Evolutionary conservation across 345 rosid species (phyloP).

Genomic region (Acer campestre): DNA sequence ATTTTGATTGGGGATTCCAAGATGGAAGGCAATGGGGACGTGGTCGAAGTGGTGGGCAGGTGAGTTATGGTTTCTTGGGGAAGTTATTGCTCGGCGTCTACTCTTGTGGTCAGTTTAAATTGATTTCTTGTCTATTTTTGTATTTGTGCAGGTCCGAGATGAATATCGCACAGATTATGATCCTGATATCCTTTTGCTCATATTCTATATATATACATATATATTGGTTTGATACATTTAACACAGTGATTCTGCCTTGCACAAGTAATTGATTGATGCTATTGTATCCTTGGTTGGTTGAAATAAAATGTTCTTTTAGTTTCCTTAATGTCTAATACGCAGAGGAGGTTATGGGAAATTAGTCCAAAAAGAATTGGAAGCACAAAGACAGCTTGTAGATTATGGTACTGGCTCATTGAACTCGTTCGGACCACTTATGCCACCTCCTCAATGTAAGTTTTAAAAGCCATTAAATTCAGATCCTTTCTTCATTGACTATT

Average conservation of each 20-base stretch:
- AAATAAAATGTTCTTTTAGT: slow-evolving; percentile 18
- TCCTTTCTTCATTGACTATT: background rate
- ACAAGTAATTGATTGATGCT: background rate
- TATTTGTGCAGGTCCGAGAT: slow-evolving; percentile 80
- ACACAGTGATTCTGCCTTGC: background rate
- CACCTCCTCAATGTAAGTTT: slow-evolving; percentile 73
- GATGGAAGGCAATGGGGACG: slow-evolving; percentile 99
- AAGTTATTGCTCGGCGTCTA: slow-evolving; percentile 8
- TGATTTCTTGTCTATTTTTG: background rate
- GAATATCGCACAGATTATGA: slow-evolving; percentile 98
- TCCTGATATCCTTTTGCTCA: slow-evolving; percentile 93
- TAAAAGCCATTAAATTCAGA: slow-evolving; percentile 11
- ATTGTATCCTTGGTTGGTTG: slow-evolving; percentile 5
- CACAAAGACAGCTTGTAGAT: slow-evolving; percentile 93
- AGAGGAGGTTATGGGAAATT: slow-evolving; percentile 99
- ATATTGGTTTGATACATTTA: background rate
- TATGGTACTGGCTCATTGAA: slow-evolving; percentile 91
- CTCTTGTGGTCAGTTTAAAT: background rate
- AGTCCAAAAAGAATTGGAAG: slow-evolving; percentile 90
- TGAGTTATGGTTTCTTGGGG: slow-evolving; percentile 22
- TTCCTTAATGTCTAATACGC: slow-evolving; percentile 58
- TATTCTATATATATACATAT: background rate
- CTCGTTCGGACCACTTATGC: slow-evolving; percentile 64
- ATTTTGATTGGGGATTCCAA: slow-evolving; percentile 98
- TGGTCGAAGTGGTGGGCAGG: slow-evolving; percentile 99